These are phyloP conservation scores for Hypomontagnella submonticulosa DNA, from an alignment of 495 filamentous ascomycete genomes.

Conservation along the genomic window DNA sequence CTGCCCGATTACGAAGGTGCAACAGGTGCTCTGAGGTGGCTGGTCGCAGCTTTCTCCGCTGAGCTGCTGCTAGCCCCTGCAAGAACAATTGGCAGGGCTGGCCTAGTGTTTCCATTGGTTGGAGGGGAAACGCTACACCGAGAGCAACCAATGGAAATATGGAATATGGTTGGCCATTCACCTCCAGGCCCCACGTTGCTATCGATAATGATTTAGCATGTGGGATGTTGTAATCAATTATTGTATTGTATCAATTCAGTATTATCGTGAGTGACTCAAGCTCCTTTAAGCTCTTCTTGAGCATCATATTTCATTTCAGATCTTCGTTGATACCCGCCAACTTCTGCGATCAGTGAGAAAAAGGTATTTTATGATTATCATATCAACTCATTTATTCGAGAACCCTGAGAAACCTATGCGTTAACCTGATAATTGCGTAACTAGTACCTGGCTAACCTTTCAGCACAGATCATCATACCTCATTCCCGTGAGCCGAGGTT, in stretches of 20 bases:
- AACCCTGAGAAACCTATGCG: no score
- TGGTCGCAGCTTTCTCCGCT: constrained; percentile 30
- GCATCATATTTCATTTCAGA: no score
- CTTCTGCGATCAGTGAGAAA: no score
- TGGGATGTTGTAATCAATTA: background rate
- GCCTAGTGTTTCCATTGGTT: constrained; percentile 36
- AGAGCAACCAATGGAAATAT: background rate
- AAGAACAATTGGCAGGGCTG: constrained; percentile 23
- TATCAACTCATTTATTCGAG: no score
- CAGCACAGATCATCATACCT: background rate
- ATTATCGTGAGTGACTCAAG: constrained; percentile 30
- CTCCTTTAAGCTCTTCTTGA: background rate
- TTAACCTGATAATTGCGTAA: background rate
- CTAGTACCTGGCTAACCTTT: background rate
- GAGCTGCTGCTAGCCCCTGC: constrained; percentile 25
- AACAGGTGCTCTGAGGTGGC: constrained; percentile 32
- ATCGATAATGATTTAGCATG: constrained; percentile 18
- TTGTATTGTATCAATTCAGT: background rate
- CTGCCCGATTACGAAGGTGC: constrained; percentile 30
- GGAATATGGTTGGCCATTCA: background rate
- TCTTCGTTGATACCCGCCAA: no score
- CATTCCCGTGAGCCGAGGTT: background rate
- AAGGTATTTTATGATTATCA: no score
- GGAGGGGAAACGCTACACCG: constrained; percentile 38
- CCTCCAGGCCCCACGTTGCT: background rate